Evolutionary conservation across 2,329 filamentous ascomycete genomes (phyloP).

Genomic region (Thermothelomyces thermophilus): DNA sequence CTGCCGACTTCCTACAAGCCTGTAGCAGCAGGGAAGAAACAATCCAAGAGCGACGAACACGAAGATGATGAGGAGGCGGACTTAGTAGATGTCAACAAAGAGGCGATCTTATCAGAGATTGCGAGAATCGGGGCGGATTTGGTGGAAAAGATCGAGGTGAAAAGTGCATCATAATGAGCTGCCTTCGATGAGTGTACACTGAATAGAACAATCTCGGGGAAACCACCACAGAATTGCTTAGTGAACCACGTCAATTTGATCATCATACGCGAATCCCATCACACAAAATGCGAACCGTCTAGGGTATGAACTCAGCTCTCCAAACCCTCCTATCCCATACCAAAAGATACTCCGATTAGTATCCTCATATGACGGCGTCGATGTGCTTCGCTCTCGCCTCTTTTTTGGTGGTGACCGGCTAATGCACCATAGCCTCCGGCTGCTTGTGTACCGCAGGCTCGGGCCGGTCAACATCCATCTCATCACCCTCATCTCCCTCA

Average conservation of each 20-base stretch:
- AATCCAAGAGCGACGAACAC: constrained; percentile 23
- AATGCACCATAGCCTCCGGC: constrained; percentile 19
- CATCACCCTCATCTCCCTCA: constrained; percentile 23
- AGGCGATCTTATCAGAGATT: constrained; percentile 66
- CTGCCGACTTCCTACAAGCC: constrained; percentile 62
- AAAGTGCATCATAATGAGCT: constrained; percentile 14
- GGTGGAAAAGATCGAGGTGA: constrained; percentile 59
- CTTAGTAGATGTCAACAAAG: constrained; percentile 58
- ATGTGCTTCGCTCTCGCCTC: background rate
- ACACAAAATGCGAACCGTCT: constrained; percentile 11
- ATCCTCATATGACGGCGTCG: background rate
- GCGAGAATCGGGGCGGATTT: constrained; percentile 60
- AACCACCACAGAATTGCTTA: background rate
- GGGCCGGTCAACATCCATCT: constrained; percentile 33
- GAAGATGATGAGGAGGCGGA: constrained; percentile 35
- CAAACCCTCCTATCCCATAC: constrained; percentile 8
- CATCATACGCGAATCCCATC: background rate
- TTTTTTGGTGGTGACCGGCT: background rate
- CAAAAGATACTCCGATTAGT: constrained; percentile 9
- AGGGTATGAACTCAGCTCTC: constrained; percentile 20
- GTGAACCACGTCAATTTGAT: background rate
- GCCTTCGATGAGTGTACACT: background rate
- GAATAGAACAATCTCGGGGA: background rate
- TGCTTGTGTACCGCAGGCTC: constrained; percentile 16
- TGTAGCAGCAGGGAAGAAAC: constrained; percentile 24